Evolutionary conservation across 306 rosid species (phyloP), one percentile per base, ranked within the genome.

Genomic region (Prunus mume): DNA sequence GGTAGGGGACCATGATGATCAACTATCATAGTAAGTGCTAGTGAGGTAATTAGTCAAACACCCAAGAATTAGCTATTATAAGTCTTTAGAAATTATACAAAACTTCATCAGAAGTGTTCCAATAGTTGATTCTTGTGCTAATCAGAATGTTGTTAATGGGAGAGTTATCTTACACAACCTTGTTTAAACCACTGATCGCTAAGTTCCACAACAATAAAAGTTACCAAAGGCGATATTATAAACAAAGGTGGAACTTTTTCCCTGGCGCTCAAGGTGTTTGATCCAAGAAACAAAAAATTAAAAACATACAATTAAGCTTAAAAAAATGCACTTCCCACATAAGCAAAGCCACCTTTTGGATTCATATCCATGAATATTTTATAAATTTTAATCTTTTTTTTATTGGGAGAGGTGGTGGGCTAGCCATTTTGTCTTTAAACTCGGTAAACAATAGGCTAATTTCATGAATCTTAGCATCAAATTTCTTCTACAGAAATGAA

Each of bases 261-360:
- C n/a, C 47, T 19, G 43, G 50, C 17, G 41, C 67, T 73, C 72
- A 19, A 41, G 62, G 62, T 61, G 76, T 34, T 74, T 73, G 77
- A 78, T 82, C 86, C 77, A n/a, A 82, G 82, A 73, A 68, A 61
- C 17, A 13, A 2, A 32, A 28, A 51, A 19, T 11, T 28, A 30
- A 28, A 28, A 25, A 70, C 43, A n/a, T 12, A 32, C 13, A 32
- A 52, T 52, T 27, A 30, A 47, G 15, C 17, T 15, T 38, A 24
- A 57, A 72, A 19, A 62, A 27, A 5, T 28, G 65, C 54, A 55
- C 9, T 65, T 22, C 69, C 67, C 64, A 68, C 50, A 25, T 58
- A 12, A 12, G 51, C 41, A 78, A 55, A 14, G n/a, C 30, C 43
- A 75, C 66, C 60, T 47, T 63, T 70, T 55, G 49, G 57, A 51